Evolutionary conservation across 2,329 filamentous ascomycete species (phyloP), one percentile per base, ranked within the genome.

Genomic region (Aspergillus viridinutans): DNA sequence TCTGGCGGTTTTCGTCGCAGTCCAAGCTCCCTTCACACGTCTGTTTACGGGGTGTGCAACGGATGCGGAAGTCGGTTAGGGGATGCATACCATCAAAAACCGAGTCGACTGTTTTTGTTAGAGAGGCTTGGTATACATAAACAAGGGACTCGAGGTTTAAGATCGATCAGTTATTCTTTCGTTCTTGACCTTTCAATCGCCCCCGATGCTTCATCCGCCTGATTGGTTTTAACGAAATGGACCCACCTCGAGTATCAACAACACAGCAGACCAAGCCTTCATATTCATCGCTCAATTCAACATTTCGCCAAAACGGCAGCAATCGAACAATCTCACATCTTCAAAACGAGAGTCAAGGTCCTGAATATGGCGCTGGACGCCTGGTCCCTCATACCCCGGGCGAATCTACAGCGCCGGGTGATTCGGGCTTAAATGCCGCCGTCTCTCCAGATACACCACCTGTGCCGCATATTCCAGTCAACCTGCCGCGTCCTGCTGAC

Each of bases 41-140:
- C 38, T 53, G 28, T 48, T 53, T 52, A 51, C 40, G 49, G 52
- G 50, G 40, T 52, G 29, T 35, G 42, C 45, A 56, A 56, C 58
- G 58, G 54, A 60, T 56, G 58, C 58, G 56, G 56, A 60, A 56
- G 48, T 56, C 42, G 51, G 42, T n/a, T 56, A 40, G 48, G 52
- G 29, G 29, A 50, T 49, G 53, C 53, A 56, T 56, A 53, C 57
- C 43, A 51, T 49, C 40, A n/a, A 32, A 38, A 52, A 49, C 35
- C 25, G 47, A 45, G 35, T 26, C 43, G 23, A 23, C 21, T n/a
- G 17, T 25, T 23, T 23, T 23, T 47, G 21, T 47, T 47, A 4
- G 6, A 26, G 6, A 23, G 26, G 23, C 23, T 47, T 21, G 23
- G 43, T 26, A 47, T 47, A 47, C 23, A 47, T 47, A 38, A 38